Evolutionary conservation across 1,139 yeast genomes (phyloP).

Genomic region (Scheffersomyces cryptocercus): DNA sequence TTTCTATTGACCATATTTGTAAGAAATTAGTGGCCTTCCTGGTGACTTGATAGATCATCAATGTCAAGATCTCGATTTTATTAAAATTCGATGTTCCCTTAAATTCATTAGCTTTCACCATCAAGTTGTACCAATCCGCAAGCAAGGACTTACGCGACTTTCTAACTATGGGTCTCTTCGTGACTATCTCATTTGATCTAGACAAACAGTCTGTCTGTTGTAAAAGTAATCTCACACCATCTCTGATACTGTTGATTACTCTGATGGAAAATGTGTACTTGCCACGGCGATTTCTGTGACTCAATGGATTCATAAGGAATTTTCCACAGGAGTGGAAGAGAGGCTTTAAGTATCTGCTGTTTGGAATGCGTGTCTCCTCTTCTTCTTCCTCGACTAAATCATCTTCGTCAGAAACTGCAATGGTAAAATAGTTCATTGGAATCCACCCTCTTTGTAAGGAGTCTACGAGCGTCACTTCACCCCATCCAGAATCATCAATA

Average conservation of each 20-base stretch:
- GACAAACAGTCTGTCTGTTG: conserved; percentile 84
- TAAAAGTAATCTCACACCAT: conserved; percentile 77
- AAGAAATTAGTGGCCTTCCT: conserved; percentile 72
- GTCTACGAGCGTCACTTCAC: conserved; percentile 80
- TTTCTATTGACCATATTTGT: conserved; percentile 72
- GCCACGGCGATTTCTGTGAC: conserved; percentile 42
- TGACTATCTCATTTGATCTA: conserved; percentile 76
- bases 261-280: conserved; percentile 48
- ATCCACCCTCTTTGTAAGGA: conserved; percentile 91
- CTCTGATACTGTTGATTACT: conserved; percentile 56
- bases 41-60: conserved; percentile 73
- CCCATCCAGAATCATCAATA: conserved; percentile 95
- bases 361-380: conserved; percentile 30
- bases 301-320: conserved; percentile 70
- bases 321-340: conserved; percentile 74
- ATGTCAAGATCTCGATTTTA: conserved; percentile 69
- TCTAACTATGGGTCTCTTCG: conserved; percentile 66
- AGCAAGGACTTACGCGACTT: conserved; percentile 76
- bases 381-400: conserved; percentile 18
- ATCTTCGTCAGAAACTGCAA: conserved; percentile 50
- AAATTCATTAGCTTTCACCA: conserved; percentile 83
- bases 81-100: conserved; percentile 67
- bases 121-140: conserved; percentile 88
- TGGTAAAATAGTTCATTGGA: conserved; percentile 84
- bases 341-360: conserved; percentile 53